A percentile compares a stretch with the other conserved stretches of the same genome.
Conservation (phyloP, 2,329 filamentous ascomycete species). For the Colletotrichum simmondsii region DNA sequence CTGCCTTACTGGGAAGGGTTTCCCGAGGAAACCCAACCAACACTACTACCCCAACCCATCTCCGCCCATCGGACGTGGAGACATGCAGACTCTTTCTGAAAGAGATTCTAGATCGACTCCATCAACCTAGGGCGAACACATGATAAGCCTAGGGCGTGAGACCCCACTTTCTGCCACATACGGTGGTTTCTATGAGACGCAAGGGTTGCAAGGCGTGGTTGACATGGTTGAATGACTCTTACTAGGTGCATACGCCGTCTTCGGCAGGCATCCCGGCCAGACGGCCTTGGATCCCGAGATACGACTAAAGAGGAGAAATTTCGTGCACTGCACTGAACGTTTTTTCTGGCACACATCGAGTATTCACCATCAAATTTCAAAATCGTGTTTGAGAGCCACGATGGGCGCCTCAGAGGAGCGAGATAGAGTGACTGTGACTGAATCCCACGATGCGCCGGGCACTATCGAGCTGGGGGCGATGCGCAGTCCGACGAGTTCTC, state of each 20-base stretch:
- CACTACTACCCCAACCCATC: not conserved
- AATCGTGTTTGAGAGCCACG: not conserved
- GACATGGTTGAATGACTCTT: conserved; percentile 18
- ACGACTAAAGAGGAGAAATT: not conserved
- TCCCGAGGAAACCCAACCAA: not conserved
- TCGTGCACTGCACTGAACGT: too few relatives aligned
- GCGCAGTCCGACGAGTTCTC: not conserved
- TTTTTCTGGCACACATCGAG: not conserved
- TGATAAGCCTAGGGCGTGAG: not conserved
- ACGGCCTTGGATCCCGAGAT: not conserved
- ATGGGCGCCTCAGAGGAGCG: conserved; percentile 10
- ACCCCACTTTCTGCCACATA: not conserved
- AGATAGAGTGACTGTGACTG: not conserved
- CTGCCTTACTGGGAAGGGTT: not conserved
- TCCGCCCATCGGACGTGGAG: conserved; percentile 18
- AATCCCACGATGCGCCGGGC: not conserved
- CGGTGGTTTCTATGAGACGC: not conserved
- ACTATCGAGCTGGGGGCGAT: not conserved
- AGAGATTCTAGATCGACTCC: not conserved
- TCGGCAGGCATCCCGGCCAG: not conserved
- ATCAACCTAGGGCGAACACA: not conserved
- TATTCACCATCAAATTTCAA: not conserved
- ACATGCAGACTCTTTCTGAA: not conserved
- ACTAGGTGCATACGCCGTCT: not conserved
- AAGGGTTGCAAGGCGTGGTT: conserved; percentile 7